Evolutionary conservation across 345 rosid species (phyloP).

Genomic region (Brassica juncea): DNA sequence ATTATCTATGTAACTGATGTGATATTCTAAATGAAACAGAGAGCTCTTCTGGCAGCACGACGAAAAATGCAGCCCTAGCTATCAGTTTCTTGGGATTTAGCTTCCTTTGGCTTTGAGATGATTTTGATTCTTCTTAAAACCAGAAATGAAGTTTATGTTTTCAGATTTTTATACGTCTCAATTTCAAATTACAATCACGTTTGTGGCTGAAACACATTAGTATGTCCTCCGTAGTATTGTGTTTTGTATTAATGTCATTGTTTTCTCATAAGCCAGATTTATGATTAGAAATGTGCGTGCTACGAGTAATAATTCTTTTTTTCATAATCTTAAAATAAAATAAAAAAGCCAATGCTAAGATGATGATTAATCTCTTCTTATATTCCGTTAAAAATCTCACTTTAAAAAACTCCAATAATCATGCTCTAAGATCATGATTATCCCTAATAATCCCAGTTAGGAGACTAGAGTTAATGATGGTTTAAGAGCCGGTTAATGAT

Average conservation of each 20-base stretch:
- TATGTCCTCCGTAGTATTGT: background rate
- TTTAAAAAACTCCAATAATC: too few relatives aligned
- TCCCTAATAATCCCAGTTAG: too few relatives aligned
- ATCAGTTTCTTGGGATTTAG: slow-evolving; percentile 11
- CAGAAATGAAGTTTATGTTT: background rate
- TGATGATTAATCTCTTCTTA: too few relatives aligned
- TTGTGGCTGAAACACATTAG: background rate
- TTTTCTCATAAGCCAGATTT: background rate
- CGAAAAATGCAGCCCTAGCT: background rate
- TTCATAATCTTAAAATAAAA: background rate
- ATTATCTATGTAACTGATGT: background rate
- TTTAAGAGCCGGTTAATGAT: too few relatives aligned
- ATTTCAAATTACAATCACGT: background rate
- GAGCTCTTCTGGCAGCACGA: slow-evolving; percentile 15
- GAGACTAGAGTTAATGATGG: too few relatives aligned
- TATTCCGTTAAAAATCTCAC: too few relatives aligned
- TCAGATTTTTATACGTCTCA: background rate
- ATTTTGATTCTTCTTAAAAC: background rate
- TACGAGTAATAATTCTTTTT: too few relatives aligned
- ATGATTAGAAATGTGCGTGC: background rate
- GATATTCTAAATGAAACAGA: slow-evolving; percentile 25
- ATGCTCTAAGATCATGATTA: too few relatives aligned
- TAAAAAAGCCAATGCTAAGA: background rate
- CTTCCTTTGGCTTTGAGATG: slow-evolving; percentile 16
- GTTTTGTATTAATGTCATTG: background rate